Evolutionary conservation across 176 grass and related monocot species (phyloP).

Genomic region (Oryza australiensis): DNA sequence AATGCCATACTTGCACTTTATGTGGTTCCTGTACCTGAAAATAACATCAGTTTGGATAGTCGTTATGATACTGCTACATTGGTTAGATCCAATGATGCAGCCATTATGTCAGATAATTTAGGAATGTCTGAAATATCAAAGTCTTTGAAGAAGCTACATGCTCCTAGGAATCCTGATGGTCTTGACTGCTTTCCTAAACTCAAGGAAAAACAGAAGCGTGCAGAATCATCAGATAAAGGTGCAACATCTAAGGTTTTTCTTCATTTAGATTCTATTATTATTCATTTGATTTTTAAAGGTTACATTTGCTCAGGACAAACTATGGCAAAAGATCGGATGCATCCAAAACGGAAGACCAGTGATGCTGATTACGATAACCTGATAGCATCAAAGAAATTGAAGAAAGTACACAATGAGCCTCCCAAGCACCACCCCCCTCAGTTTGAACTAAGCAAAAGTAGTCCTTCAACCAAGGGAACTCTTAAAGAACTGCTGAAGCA

Average conservation of each 20-base stretch:
- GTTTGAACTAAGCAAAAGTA: conserved; percentile 44
- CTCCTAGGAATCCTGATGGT: conserved; percentile 40
- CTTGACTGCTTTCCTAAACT: conserved; percentile 42
- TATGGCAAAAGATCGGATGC: conserved; percentile 32
- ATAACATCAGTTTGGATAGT: conserved; percentile 30
- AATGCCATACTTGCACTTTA: conserved; percentile 48
- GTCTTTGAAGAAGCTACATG: conserved; percentile 42
- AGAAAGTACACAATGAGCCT: conserved; percentile 40
- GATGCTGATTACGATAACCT: conserved; percentile 37
- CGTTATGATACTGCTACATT: conserved; percentile 37
- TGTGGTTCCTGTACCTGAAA: conserved; percentile 45
- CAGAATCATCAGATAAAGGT: conserved; percentile 52
- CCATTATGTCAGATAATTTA: conserved; percentile 34
- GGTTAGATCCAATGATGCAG: conserved; percentile 34
- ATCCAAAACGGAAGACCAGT: conserved; percentile 49
- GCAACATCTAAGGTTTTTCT: conserved; percentile 1
- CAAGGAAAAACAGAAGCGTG: conserved; percentile 44
- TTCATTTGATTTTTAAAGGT: conserved; percentile 21
- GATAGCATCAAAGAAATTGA: conserved; percentile 57
- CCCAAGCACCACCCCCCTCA: conserved; percentile 30
- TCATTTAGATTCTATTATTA: conserved; percentile 15
- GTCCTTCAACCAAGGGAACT: conserved; percentile 32
- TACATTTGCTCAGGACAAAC: conserved; percentile 46
- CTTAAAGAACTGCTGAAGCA: conserved; percentile 27
- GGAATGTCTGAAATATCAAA: conserved; percentile 30